Percentiles rank a stretch among this genome's conserved stretches.
These are phyloP conservation scores for Ascochyta fabae DNA, from an alignment of 2,329 filamentous ascomycete species.

Conservation along the genomic window DNA sequence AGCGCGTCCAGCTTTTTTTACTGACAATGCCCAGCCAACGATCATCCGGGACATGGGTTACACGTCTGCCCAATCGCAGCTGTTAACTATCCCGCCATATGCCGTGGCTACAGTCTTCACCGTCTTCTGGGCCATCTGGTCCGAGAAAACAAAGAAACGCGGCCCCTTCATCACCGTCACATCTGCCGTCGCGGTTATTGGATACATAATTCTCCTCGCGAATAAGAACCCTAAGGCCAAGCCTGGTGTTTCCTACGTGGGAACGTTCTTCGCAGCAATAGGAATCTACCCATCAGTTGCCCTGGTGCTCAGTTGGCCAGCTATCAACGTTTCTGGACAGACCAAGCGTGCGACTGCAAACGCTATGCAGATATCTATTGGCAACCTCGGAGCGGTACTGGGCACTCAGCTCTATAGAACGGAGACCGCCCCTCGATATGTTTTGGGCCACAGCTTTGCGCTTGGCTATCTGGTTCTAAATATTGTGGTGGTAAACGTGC, in stretches of 20 bases:
- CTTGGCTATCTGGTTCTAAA: conserved; percentile 45
- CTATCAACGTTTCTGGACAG: conserved; percentile 61
- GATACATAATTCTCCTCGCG: conserved; percentile 49
- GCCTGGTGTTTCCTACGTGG: conserved; percentile 48
- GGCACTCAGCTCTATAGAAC: conserved; percentile 49
- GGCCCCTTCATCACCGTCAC: conserved; percentile 47
- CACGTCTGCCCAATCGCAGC: conserved; percentile 50
- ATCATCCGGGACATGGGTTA: conserved; percentile 55
- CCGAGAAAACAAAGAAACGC: conserved; percentile 41
- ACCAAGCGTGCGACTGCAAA: conserved; percentile 60
- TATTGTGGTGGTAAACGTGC: conserved; percentile 36
- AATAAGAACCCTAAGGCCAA: conserved; percentile 39
- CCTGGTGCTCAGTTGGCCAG: conserved; percentile 56
- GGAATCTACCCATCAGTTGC: conserved; percentile 51
- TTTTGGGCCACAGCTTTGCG: conserved; percentile 46
- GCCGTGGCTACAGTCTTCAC: conserved; percentile 48
- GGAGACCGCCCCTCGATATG: conserved; percentile 42
- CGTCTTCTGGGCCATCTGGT: conserved; percentile 43
- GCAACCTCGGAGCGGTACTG: conserved; percentile 54
- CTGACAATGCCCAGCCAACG: conserved; percentile 56
- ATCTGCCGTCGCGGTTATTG: conserved; percentile 42
- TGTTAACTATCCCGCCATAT: conserved; percentile 57
- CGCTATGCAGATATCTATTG: conserved; percentile 58
- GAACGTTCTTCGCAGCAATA: conserved; percentile 48
- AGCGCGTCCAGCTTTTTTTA: neutral